Conservation (phyloP, 257 asterid species). For the Scutellaria galericulata region DNA sequence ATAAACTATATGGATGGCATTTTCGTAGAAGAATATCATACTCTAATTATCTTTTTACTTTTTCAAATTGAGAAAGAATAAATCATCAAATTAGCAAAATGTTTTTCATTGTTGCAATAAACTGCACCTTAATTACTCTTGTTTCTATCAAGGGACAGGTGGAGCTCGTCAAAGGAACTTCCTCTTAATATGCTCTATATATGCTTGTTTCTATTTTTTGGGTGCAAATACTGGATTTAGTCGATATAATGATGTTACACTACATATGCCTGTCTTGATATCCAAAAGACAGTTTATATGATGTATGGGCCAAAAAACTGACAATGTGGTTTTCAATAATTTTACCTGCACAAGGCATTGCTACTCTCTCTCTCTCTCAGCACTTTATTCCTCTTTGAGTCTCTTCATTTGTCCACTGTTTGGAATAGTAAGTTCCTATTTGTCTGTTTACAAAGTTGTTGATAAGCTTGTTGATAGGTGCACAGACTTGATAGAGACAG, state of each 20-base stretch:
- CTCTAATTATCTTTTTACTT: too few relatives aligned
- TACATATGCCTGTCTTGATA: neutral
- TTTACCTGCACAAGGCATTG: neutral
- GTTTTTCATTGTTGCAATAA: conserved; percentile 1
- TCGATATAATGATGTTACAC: neutral
- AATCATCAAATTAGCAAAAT: neutral
- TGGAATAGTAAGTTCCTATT: conserved; percentile 30
- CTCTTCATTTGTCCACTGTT: neutral
- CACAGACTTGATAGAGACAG: conserved; percentile 97
- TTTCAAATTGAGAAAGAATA: too few relatives aligned
- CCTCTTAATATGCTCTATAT: conserved; percentile 1
- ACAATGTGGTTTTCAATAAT: conserved; percentile 6
- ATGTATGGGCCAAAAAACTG: neutral
- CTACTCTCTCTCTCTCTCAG: neutral
- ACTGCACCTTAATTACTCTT: neutral
- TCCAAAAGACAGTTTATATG: neutral
- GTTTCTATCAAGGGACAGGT: neutral
- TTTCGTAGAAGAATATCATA: too few relatives aligned
- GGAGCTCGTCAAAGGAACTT: conserved; percentile 12
- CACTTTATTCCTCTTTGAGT: neutral
- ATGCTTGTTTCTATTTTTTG: neutral
- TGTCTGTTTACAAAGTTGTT: conserved; percentile 38
- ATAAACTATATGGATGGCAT: too few relatives aligned
- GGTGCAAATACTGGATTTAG: neutral
- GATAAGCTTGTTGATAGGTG: conserved; percentile 69